Evolutionary conservation across 2,329 filamentous ascomycete species (phyloP).

Genomic region (Mycocentrospora acerina): DNA sequence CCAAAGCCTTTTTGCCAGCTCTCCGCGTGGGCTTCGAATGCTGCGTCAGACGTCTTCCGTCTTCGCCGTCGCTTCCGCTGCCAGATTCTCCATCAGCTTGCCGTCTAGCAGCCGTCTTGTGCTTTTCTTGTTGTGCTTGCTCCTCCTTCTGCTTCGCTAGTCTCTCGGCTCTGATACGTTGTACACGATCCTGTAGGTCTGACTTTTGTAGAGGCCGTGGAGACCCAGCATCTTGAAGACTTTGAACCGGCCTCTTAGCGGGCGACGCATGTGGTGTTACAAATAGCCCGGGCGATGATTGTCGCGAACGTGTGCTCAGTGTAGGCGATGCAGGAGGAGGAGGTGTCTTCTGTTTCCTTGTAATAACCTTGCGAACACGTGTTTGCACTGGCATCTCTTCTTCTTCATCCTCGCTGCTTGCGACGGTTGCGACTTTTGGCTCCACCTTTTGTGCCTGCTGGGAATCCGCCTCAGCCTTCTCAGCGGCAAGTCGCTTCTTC

Average conservation of each 20-base stretch:
- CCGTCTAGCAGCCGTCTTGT: conserved; percentile 27
- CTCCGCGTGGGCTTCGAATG: conserved; percentile 71
- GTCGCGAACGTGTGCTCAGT: conserved; percentile 28
- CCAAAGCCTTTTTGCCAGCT: conserved; percentile 89
- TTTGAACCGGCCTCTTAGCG: conserved; percentile 32
- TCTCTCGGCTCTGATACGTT: conserved; percentile 71
- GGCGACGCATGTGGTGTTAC: conserved; percentile 52
- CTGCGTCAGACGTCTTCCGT: conserved; percentile 60
- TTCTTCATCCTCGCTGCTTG: conserved; percentile 32
- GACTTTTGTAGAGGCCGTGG: conserved; percentile 50
- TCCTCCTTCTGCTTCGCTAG: conserved; percentile 64
- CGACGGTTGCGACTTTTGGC: conserved; percentile 5
- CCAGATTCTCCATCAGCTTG: conserved; percentile 47
- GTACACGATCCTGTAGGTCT: conserved; percentile 71
- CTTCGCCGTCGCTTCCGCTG: conserved; percentile 59
- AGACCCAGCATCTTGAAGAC: conserved; percentile 42
- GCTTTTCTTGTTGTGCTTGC: conserved; percentile 43
- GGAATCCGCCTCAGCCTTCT: conserved; percentile 11
- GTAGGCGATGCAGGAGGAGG: conserved; percentile 20
- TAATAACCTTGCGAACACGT: conserved; percentile 13
- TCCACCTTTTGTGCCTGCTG: conserved; percentile 11
- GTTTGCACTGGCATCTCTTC: conserved; percentile 29
- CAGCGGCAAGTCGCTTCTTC: conserved; percentile 47
- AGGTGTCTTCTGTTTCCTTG: conserved; percentile 11
- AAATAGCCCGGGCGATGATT: conserved; percentile 57